These are phyloP conservation scores for Pseudopyricularia javanii DNA, from an alignment of 2,329 filamentous ascomycete species.

Conservation along the genomic window DNA sequence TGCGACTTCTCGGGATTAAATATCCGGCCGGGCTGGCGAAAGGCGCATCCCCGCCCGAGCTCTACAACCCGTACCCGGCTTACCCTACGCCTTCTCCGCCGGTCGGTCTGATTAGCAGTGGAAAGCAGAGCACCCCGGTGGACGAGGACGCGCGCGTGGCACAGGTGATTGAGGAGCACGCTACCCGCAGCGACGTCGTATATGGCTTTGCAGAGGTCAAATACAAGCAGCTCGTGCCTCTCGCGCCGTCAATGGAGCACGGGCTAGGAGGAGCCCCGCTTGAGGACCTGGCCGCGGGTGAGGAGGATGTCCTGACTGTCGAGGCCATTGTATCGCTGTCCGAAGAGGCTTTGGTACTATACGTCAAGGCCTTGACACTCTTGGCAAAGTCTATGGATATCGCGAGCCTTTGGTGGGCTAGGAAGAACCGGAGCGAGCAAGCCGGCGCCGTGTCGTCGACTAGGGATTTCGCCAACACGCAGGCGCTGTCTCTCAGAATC, in stretches of 20 bases:
- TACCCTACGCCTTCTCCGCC: conserved; percentile 60
- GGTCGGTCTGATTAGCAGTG: conserved; percentile 54
- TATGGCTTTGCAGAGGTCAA: conserved; percentile 98
- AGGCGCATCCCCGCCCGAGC: conserved; percentile 50
- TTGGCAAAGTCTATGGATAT: conserved; percentile 94
- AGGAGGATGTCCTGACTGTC: conserved; percentile 68
- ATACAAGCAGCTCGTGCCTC: conserved; percentile 88
- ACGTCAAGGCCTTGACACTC: conserved; percentile 85
- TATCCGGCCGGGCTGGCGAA: conserved; percentile 52
- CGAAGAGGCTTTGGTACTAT: conserved; percentile 89
- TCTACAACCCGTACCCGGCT: conserved; percentile 71
- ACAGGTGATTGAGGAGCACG: conserved; percentile 79
- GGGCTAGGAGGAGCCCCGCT: conserved; percentile 47
- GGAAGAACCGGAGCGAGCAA: conserved; percentile 56
- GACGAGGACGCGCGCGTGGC: conserved; percentile 75
- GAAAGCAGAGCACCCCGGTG: conserved; percentile 43
- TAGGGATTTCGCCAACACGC: conserved; percentile 25
- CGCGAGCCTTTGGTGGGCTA: conserved; percentile 82
- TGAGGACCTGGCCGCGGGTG: conserved; percentile 39
- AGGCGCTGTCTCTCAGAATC: conserved; percentile 55
- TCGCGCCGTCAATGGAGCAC: conserved; percentile 66
- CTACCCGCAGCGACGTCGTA: conserved; percentile 87
- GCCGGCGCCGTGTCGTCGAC: conserved; percentile 7
- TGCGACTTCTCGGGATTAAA: conserved; percentile 59
- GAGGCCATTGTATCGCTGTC: conserved; percentile 80